Conservation (phyloP, 2,329 filamentous ascomycete species). For the Talaromyces sp. region DNA sequence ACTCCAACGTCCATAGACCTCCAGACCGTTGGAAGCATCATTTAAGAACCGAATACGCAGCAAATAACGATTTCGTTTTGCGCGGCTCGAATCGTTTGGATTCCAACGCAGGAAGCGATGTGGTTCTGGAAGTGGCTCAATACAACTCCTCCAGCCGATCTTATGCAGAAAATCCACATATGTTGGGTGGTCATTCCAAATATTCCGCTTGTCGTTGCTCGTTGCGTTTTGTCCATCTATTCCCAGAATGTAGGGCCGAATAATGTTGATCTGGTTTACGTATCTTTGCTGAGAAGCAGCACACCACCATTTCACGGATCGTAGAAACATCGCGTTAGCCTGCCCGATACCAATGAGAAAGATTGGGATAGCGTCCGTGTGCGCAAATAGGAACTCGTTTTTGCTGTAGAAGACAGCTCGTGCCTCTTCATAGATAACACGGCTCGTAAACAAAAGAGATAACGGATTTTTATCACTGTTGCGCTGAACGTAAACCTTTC, state of each 20-base stretch:
- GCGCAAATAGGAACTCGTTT: constrained; percentile 6
- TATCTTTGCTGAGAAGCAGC: not conserved
- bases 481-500: not conserved
- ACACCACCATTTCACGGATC: not conserved
- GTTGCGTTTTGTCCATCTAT: not conserved
- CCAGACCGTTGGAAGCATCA: too few species aligned
- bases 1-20: not conserved
- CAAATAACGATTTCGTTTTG: not conserved
- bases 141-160: not conserved
- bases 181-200: not conserved
- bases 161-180: not conserved
- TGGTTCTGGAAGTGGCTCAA: not conserved
- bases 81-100: not conserved
- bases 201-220: not conserved
- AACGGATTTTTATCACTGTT: not conserved
- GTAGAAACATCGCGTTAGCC: not conserved
- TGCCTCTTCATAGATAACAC: constrained; percentile 15
- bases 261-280: not conserved
- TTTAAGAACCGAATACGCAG: not conserved
- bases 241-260: not conserved
- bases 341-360: constrained; percentile 14
- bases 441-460: constrained; percentile 9
- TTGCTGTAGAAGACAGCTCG: constrained; percentile 11
- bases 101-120: not conserved
- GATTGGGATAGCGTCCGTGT: not conserved